Conservation (phyloP, 257 asterid species). For the Paulownia fortunei region DNA sequence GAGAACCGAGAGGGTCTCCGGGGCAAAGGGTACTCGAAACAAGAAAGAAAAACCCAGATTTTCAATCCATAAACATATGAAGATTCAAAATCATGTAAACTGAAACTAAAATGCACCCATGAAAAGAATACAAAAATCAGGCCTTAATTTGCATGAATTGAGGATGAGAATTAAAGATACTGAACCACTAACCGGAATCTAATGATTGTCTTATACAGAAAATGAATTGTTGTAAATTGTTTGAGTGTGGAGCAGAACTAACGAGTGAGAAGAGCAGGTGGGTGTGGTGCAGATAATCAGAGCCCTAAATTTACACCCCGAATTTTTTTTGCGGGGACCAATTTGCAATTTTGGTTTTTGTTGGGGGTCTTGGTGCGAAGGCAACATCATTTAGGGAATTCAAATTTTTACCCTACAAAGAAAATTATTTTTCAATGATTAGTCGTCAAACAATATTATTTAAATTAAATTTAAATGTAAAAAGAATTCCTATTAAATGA, state of each 20-base stretch:
- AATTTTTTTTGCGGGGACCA: conserved; percentile 41
- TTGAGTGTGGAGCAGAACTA: conserved; percentile 33
- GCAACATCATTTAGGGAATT: conserved; percentile 24
- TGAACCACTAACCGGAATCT: conserved; percentile 32
- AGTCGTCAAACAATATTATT: not conserved
- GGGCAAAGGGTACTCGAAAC: not conserved
- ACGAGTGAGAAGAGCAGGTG: conserved; percentile 58
- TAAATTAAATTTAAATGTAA: too few relatives aligned
- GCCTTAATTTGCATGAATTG: conserved; percentile 32
- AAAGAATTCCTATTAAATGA: too few relatives aligned
- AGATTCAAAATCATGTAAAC: conserved; percentile 26
- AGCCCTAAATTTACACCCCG: conserved; percentile 48
- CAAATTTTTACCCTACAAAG: conserved; percentile 28
- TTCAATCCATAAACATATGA: conserved; percentile 29
- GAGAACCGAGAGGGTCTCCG: not conserved
- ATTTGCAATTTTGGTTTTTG: conserved; percentile 27
- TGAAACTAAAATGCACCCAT: conserved; percentile 36
- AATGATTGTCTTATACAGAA: conserved; percentile 25
- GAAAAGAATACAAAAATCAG: conserved; percentile 9
- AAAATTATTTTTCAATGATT: not conserved
- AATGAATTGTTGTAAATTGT: conserved; percentile 5
- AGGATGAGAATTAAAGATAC: conserved; percentile 4
- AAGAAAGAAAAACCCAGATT: not conserved
- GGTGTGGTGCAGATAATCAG: conserved; percentile 60
- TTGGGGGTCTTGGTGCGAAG: conserved; percentile 26